These are phyloP conservation scores for Rhodamnia argentea DNA, from an alignment of 345 rosid species.

Conservation along the genomic window DNA sequence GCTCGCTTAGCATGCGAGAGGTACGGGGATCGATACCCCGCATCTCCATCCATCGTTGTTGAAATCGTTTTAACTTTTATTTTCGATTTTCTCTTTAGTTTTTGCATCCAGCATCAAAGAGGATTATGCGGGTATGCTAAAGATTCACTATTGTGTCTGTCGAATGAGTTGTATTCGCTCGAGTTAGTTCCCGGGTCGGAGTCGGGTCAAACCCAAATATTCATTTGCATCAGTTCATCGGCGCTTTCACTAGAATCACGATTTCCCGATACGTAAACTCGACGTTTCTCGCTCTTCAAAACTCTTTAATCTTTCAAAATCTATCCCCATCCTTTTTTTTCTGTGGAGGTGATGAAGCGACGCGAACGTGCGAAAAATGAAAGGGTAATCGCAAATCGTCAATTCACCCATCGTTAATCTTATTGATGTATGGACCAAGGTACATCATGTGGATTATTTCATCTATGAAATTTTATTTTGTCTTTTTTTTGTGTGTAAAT, in stretches of 20 bases:
- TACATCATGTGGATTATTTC: background rate
- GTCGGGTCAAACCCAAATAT: background rate
- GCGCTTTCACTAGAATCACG: background rate
- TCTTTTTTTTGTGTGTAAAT: background rate
- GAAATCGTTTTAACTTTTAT: background rate
- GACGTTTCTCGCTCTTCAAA: background rate
- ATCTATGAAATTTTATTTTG: background rate
- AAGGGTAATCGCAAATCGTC: background rate
- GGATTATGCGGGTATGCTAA: background rate
- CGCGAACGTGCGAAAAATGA: background rate
- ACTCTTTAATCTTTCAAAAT: background rate
- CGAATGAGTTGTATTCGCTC: background rate
- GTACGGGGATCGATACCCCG: constrained; percentile 15
- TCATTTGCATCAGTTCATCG: background rate
- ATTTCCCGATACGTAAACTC: background rate
- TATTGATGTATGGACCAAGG: background rate
- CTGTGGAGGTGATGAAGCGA: background rate
- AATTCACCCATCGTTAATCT: background rate
- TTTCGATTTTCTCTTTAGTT: constrained; percentile 10
- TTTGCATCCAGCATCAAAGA: background rate
- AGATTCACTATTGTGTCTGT: background rate
- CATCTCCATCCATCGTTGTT: constrained; percentile 27
- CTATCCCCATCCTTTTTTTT: background rate
- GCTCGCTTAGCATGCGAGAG: constrained; percentile 68
- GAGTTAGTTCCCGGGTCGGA: background rate